Evolutionary conservation across 768 basidiomycete species (phyloP).

Genomic region (Sistotremastrum suecicum): DNA sequence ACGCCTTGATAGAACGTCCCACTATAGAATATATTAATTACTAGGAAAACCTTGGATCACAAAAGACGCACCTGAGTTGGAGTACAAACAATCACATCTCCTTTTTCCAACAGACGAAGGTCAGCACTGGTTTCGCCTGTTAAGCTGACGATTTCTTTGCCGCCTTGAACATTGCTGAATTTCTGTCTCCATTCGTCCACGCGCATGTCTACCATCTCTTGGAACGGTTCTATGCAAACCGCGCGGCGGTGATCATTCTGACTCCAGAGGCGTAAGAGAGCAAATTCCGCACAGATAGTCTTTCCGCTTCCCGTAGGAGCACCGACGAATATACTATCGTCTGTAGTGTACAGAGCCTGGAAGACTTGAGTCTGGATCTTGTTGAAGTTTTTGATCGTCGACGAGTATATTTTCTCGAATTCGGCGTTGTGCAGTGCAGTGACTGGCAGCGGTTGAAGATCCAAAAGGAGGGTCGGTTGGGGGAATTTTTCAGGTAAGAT

Average conservation of each 20-base stretch:
- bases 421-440: constrained; percentile 89
- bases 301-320: constrained; percentile 96
- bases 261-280: constrained; percentile 88
- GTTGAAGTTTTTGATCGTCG: constrained; percentile 78
- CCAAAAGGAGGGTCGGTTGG: constrained; percentile 79
- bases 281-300: constrained; percentile 95
- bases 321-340: constrained; percentile 94
- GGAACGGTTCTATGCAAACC: constrained; percentile 92
- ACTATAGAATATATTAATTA: constrained; percentile 29
- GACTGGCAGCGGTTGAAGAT: constrained; percentile 81
- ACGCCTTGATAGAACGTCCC: constrained; percentile 87
- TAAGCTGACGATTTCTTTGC: constrained; percentile 86
- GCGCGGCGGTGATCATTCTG: constrained; percentile 70
- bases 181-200: constrained; percentile 82
- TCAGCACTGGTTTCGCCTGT: constrained; percentile 94
- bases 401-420: constrained; percentile 76
- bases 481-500: constrained; percentile 98
- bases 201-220: constrained; percentile 91
- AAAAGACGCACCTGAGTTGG: constrained; percentile 57
- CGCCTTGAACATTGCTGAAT: constrained; percentile 70
- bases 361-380: constrained; percentile 99
- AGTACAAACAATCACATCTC: constrained; percentile 89
- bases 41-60: background rate
- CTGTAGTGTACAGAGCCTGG: constrained; percentile 91
- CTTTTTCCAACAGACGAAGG: constrained; percentile 75